Evolutionary conservation across 306 rosid species (phyloP).

Genomic region (Betula pendula): DNA sequence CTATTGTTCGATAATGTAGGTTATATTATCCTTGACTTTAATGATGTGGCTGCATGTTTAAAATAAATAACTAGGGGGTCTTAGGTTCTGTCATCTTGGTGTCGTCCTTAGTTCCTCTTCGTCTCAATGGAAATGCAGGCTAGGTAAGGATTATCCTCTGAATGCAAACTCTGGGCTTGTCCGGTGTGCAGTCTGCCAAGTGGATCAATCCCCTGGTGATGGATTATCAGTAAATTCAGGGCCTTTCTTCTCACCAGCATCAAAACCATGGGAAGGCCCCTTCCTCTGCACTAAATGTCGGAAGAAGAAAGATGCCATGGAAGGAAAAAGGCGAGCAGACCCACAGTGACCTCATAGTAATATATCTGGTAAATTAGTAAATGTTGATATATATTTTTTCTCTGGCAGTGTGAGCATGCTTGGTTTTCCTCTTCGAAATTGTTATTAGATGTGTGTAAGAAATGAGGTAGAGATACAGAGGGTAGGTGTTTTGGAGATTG

Average conservation of each 20-base stretch:
- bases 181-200: slow-evolving; percentile 96
- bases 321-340: slow-evolving; percentile 77
- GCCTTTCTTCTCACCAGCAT: slow-evolving; percentile 75
- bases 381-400: slow-evolving; percentile 52
- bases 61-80: neutral
- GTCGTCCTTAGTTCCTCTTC: slow-evolving; percentile 13
- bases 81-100: neutral
- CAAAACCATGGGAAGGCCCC: slow-evolving; percentile 97
- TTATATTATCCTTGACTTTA: neutral
- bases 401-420: slow-evolving; percentile 83
- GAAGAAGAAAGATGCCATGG: slow-evolving; percentile 95
- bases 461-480: slow-evolving; percentile 67
- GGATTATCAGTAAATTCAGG: slow-evolving; percentile 74
- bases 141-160: slow-evolving; percentile 75
- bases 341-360: slow-evolving; percentile 61
- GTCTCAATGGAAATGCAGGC: slow-evolving; percentile 58
- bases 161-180: slow-evolving; percentile 67
- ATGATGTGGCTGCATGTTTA: neutral
- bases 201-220: slow-evolving; percentile 78
- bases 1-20: neutral
- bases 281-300: slow-evolving; percentile 81
- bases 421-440: slow-evolving; percentile 45
- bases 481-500: slow-evolving; percentile 49
- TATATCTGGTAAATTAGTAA: slow-evolving; percentile 45
- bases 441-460: slow-evolving; percentile 59